These are phyloP conservation scores for Xylaria sp. DNA, from an alignment of 2,329 filamentous ascomycete genomes.

Conservation along the genomic window DNA sequence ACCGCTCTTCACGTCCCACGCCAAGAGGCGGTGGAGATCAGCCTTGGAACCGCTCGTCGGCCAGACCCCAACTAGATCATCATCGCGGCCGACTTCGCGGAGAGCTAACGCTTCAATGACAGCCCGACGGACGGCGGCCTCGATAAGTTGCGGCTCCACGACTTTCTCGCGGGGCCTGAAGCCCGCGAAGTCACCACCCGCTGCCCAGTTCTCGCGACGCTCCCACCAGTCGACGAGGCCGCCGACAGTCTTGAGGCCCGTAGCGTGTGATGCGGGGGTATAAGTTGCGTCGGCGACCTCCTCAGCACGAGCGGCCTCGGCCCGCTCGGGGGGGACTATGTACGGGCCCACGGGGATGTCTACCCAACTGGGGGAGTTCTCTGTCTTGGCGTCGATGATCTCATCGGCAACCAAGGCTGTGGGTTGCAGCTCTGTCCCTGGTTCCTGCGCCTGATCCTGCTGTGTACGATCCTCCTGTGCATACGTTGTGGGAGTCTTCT, in stretches of 20 bases:
- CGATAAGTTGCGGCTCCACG: slow-evolving; percentile 56
- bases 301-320: slow-evolving; percentile 45
- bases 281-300: slow-evolving; percentile 54
- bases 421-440: neutral
- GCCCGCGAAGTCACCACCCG: slow-evolving; percentile 56
- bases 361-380: neutral
- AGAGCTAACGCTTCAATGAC: slow-evolving; percentile 63
- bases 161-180: slow-evolving; percentile 56
- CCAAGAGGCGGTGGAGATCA: slow-evolving; percentile 51
- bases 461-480: neutral
- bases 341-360: slow-evolving; percentile 19
- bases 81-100: slow-evolving; percentile 47
- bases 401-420: neutral
- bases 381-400: neutral
- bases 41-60: slow-evolving; percentile 43
- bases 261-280: slow-evolving; percentile 57
- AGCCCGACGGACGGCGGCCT: slow-evolving; percentile 61
- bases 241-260: slow-evolving; percentile 60
- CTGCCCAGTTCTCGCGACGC: slow-evolving; percentile 61
- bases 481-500: slow-evolving; percentile 2
- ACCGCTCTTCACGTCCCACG: slow-evolving; percentile 52
- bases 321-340: slow-evolving; percentile 39
- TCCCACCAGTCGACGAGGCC: slow-evolving; percentile 65
- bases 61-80: slow-evolving; percentile 42
- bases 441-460: neutral